Evolutionary conservation across 495 filamentous ascomycete species (phyloP).

Genomic region (Trichocladium uniseriatum): DNA sequence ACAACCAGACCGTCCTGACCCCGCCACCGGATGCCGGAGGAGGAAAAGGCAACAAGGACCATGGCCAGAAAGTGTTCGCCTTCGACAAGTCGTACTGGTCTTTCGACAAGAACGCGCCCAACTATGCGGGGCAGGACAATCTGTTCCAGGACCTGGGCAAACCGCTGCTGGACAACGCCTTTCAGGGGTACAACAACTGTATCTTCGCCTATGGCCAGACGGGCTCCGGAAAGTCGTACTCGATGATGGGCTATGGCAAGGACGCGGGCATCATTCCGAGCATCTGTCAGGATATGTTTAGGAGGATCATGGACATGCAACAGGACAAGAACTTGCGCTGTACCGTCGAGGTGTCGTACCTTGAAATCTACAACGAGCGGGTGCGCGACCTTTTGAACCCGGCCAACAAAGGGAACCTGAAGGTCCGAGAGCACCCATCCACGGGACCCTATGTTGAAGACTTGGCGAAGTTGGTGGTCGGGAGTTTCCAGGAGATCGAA

Average conservation of each 20-base stretch:
- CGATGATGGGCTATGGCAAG: slow-evolving; percentile 99
- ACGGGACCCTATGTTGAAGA: slow-evolving; percentile 98
- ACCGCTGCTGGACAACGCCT: slow-evolving; percentile 94
- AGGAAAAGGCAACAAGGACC: slow-evolving; percentile 56
- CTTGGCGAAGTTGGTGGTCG: slow-evolving; percentile 93
- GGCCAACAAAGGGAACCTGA: slow-evolving; percentile 90
- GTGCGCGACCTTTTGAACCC: slow-evolving; percentile 96
- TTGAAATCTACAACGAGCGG: slow-evolving; percentile 99
- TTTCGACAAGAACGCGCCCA: slow-evolving; percentile 69
- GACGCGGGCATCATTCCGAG: slow-evolving; percentile 95
- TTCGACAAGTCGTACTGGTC: slow-evolving; percentile 99
- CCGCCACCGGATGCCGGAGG: slow-evolving; percentile 53
- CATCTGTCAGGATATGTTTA: slow-evolving; percentile 97
- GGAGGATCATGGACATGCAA: slow-evolving; percentile 67
- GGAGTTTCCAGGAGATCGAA: slow-evolving; percentile 91
- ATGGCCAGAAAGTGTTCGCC: slow-evolving; percentile 75
- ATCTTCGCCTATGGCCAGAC: slow-evolving; percentile 99
- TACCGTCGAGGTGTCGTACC: slow-evolving; percentile 95
- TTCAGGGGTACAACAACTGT: slow-evolving; percentile 98
- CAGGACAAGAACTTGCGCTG: slow-evolving; percentile 68
- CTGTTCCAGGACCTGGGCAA: slow-evolving; percentile 80
- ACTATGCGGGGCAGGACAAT: slow-evolving; percentile 85
- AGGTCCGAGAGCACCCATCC: slow-evolving; percentile 94
- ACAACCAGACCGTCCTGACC: slow-evolving; percentile 75
- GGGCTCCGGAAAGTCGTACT: slow-evolving; percentile 96